Evolutionary conservation across 1,139 yeast species (phyloP), one percentile per base, ranked within the genome.

Genomic region (Taphrina flavorubra): DNA sequence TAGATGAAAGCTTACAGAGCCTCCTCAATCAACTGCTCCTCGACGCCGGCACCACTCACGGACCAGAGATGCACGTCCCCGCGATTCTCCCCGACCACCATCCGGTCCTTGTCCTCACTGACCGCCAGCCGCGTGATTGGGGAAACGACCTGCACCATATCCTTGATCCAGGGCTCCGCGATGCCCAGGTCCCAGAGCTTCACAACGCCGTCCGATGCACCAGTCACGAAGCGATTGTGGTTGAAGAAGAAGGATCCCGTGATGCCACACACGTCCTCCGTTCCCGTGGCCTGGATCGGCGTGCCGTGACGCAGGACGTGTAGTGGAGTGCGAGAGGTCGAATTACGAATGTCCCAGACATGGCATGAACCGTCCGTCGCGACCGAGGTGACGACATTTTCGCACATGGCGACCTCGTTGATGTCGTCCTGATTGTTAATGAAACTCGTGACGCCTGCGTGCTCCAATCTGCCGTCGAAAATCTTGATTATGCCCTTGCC

Each of bases 251-350:
- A 25, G 36, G 53, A 49, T 31, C 53, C 53, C 36, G 53, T 49
- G 53, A 49, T 49, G 53, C 53, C 53, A 49, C 53, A 49, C n/a
- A 49, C 36, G n/a, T 49, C 53, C n/a, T 49, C 36, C 36, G 53
- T 20, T 8, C 36, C 53, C 13, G 53, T 49, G 13, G 53, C 36
- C 36, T 49, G 53, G 1, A 49, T 49, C 36, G 53, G 53, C 31
- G 31, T 20, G 36, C 53, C 53, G 53, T 49, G 53, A 3, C 36
- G 53, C 36, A 49, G n/a, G 14, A 49, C 36, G 20, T 49, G 53
- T 6, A 49, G 53, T 20, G 53, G 53, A 10, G 8, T n/a, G n/a
- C 3, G 8, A 1, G 53, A 49, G 53, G 36, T 49, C 20, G 53
- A 49, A 2, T 49, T 49, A 2, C 53, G 34, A 20, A 49, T 49